These are phyloP conservation scores for Oenanthe sinensis DNA, from an alignment of 129 eudicot genomes.

Conservation along the genomic window DNA sequence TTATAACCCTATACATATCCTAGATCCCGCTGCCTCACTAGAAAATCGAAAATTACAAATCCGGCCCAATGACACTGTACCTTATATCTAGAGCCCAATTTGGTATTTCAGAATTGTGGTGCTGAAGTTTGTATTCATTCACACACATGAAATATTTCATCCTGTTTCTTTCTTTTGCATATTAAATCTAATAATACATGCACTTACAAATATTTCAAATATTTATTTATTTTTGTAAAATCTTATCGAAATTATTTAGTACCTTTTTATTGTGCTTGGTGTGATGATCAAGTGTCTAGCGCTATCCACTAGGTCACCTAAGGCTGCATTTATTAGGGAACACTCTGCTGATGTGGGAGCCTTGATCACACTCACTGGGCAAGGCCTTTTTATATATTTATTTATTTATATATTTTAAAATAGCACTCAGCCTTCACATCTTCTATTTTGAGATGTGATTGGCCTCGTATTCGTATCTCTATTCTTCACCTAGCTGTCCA, in stretches of 20 bases:
- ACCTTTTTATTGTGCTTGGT: too few relatives aligned
- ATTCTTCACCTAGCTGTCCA: neutral
- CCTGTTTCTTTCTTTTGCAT: neutral
- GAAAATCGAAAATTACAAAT: neutral
- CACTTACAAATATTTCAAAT: too few relatives aligned
- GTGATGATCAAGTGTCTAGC: too few relatives aligned
- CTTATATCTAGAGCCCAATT: neutral
- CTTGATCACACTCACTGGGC: neutral
- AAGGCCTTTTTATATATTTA: neutral
- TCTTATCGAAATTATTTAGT: neutral
- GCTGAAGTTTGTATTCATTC: neutral
- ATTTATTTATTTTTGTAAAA: neutral
- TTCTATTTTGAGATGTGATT: neutral
- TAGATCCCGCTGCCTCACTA: neutral
- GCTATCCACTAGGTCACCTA: too few relatives aligned
- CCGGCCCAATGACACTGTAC: neutral
- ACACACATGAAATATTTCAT: neutral
- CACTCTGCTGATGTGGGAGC: neutral
- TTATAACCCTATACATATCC: neutral
- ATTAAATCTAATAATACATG: too few relatives aligned
- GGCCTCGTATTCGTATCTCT: too few relatives aligned
- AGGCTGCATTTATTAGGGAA: too few relatives aligned
- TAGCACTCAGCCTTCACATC: neutral
- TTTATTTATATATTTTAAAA: too few relatives aligned
- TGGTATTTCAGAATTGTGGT: neutral